Evolutionary conservation across 805 yeast genomes (phyloP), one percentile per base, ranked within the genome.

Genomic region (Kluyveromyces wickerhamii): DNA sequence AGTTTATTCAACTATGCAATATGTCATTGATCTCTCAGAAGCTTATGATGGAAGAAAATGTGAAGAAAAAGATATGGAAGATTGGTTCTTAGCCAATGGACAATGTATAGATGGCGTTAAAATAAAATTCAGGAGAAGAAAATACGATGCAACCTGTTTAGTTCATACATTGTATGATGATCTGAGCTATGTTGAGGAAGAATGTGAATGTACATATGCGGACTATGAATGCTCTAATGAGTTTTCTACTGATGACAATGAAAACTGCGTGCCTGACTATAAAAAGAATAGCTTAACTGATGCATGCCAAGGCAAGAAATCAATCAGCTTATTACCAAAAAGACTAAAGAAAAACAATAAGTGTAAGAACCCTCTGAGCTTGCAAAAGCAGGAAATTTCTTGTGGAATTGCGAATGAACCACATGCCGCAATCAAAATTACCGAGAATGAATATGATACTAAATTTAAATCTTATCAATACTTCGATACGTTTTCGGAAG

Each of bases 211-310:
- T 62, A 57, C 73, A 0, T 67, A 61, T n/a, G 44, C 49, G 5
- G 95, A 86, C 52, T 77, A 70, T 41, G 94, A 84, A 49, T 85
- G 95, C 59, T 66, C 70, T 2, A 64, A 57, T 29, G 79, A 78
- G 14, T 75, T 71, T 44, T 44, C 48, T 7, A 60, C 45, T 15
- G 46, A 55, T 34, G 36, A 45, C 0, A 46, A 58, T 12, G 71
- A 70, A 2, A 52, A 56, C 2, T 84, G 94, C 63, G 67, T 66
- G 7, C 61, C 65, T 2, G 67, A 57, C 34, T 42, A 34, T 16
- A 32, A 41, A 9, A 36, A 49, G 9, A 15, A 52, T 14, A 31
- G 39, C 7, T 24, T 43, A 3, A 41, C 53, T 8, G 52, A 45
- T 0, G 35, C 30, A 2, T 57, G 63, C 32, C 20, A 27, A 4